phyloP scores from a whole-genome alignment of 495 filamentous ascomycete genomes.

The Penicillium canariense region DNA sequence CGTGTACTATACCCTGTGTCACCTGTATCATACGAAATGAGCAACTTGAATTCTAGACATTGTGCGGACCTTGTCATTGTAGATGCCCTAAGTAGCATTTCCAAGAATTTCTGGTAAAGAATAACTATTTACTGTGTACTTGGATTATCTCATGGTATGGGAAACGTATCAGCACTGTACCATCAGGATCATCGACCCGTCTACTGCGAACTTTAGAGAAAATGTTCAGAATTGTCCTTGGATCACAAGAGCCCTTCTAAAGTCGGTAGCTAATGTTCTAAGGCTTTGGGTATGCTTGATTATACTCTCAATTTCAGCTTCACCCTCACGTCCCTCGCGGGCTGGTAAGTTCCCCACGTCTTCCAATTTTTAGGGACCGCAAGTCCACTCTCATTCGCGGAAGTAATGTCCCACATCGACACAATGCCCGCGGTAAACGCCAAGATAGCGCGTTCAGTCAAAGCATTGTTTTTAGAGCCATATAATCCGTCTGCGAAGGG shows the following conservation, averaged over 20 bases:
- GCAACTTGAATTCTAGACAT: not conserved
- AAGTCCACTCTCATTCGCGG: conserved; percentile 29
- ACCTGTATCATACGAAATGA: not conserved
- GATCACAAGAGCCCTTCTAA: no score
- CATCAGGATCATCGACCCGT: no score
- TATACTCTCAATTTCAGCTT: conserved; percentile 33
- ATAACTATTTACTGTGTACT: no score
- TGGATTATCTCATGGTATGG: no score
- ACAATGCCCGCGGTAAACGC: conserved; percentile 48
- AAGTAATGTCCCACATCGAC: conserved; percentile 51
- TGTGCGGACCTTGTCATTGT: not conserved
- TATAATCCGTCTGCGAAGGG: conserved; percentile 47
- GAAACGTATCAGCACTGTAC: no score
- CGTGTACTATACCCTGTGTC: conserved; percentile 3
- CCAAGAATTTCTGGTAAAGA: no score
- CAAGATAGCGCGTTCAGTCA: conserved; percentile 51
- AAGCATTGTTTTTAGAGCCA: conserved; percentile 47
- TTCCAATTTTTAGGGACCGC: conserved; percentile 31
- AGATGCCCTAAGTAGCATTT: not conserved
- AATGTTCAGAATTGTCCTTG: no score
- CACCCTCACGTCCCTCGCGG: conserved; percentile 37
- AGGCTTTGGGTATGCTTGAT: conserved; percentile 1
- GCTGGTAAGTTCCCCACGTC: conserved; percentile 38
- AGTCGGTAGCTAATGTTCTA: no score
- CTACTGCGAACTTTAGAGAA: no score